These are phyloP conservation scores for Sporothrix mexicana DNA, from an alignment of 2,329 filamentous ascomycete species.

Conservation along the genomic window DNA sequence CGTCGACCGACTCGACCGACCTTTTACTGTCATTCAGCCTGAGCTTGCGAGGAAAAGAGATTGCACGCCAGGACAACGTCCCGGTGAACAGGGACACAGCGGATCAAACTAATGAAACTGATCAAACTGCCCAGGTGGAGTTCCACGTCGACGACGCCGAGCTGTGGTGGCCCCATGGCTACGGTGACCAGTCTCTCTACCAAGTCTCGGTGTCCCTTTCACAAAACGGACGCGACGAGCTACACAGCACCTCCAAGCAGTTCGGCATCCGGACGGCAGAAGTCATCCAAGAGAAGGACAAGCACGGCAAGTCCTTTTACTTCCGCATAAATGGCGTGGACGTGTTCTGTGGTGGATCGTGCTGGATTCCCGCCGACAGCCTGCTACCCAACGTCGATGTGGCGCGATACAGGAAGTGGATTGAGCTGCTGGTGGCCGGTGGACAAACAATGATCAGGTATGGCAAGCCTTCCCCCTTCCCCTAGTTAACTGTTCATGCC, in stretches of 20 bases:
- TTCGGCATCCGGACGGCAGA: slow-evolving; percentile 72
- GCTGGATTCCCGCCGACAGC: slow-evolving; percentile 85
- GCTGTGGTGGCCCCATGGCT: slow-evolving; percentile 79
- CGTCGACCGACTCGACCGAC: neutral
- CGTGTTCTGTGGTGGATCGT: slow-evolving; percentile 80
- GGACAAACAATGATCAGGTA: slow-evolving; percentile 78
- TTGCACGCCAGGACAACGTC: neutral
- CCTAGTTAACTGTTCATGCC: neutral
- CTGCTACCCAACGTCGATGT: slow-evolving; percentile 73
- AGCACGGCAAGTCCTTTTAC: slow-evolving; percentile 77
- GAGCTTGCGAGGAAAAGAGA: neutral
- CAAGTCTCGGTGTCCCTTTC: slow-evolving; percentile 66
- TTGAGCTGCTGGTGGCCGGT: slow-evolving; percentile 74
- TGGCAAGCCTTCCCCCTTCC: neutral
- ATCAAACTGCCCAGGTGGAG: slow-evolving; percentile 47
- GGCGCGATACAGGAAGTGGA: slow-evolving; percentile 73
- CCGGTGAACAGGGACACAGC: too few species aligned
- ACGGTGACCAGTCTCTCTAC: slow-evolving; percentile 77
- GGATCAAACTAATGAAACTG: too few species aligned
- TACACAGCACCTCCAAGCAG: slow-evolving; percentile 64
- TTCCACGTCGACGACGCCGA: slow-evolving; percentile 65
- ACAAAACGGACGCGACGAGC: slow-evolving; percentile 40
- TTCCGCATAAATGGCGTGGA: slow-evolving; percentile 78
- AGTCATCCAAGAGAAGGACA: slow-evolving; percentile 62
- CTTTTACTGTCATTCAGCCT: slow-evolving; percentile 16